A percentile compares a stretch with the other conserved stretches of the same genome.
Conservation (phyloP, 495 filamentous ascomycete species). For the Penicillium robsamsonii region DNA sequence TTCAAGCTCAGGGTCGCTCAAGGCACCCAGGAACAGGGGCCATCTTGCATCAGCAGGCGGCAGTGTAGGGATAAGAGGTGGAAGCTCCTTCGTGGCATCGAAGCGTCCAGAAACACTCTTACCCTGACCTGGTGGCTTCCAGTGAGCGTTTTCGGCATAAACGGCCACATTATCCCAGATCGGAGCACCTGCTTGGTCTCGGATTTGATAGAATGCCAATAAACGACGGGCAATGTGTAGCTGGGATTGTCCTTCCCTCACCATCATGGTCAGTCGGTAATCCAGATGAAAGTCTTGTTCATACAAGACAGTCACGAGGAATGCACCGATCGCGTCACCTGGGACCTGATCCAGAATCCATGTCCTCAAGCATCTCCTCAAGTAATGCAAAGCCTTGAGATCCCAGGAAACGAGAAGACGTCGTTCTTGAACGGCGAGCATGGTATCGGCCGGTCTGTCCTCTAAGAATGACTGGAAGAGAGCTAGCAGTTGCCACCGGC, state of each 20-base stretch:
- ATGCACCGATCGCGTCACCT: constrained; percentile 9
- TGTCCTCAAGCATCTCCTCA: neutral
- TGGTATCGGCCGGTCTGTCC: neutral
- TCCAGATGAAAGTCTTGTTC: constrained; percentile 2
- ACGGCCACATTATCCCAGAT: neutral
- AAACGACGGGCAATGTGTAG: neutral
- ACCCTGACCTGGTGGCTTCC: neutral
- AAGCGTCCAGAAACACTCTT: neutral
- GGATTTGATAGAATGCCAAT: neutral
- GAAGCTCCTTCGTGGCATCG: neutral
- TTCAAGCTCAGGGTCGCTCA: neutral
- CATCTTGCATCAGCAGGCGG: neutral
- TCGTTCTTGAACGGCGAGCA: neutral
- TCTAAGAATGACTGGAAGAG: constrained; percentile 2
- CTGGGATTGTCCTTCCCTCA: neutral
- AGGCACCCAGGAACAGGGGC: neutral
- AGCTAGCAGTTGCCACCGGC: neutral
- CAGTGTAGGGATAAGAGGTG: neutral
- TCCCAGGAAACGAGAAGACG: constrained; percentile 8
- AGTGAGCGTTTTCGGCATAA: neutral
- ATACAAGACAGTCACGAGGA: constrained; percentile 7
- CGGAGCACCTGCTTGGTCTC: neutral
- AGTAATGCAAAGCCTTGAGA: neutral
- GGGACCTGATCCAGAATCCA: constrained; percentile 9
- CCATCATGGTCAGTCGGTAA: constrained; percentile 2